Evolutionary conservation across 1,284 basidiomycete species (phyloP).

Genomic region (Trametes versicolor): DNA sequence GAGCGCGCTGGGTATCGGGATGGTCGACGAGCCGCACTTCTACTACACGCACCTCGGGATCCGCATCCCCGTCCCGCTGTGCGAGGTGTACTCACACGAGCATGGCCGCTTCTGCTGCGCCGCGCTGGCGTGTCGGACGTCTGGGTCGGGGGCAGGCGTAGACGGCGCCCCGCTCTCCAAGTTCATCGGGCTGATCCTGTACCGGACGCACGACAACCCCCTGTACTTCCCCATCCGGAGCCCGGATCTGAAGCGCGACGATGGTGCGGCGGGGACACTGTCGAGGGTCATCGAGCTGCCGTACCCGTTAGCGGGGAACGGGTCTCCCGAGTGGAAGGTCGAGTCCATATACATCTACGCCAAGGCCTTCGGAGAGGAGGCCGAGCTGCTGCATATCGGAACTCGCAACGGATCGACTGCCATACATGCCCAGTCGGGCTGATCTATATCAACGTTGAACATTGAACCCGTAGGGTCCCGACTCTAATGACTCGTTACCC

Average conservation of each 20-base stretch:
- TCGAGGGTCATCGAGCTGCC: background rate
- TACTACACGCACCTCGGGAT: conserved; percentile 21
- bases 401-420: too few relatives aligned
- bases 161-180: background rate
- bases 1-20: background rate
- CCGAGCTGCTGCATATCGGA: too few relatives aligned
- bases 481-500: too few relatives aligned
- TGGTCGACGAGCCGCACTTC: conserved; percentile 1
- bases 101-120: background rate
- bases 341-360: background rate
- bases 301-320: background rate
- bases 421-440: too few relatives aligned
- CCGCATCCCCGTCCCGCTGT: conserved; percentile 18
- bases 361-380: background rate
- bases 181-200: background rate
- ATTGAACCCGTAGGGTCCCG: too few relatives aligned
- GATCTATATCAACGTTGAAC: too few relatives aligned
- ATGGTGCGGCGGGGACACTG: background rate
- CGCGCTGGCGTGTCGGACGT: background rate
- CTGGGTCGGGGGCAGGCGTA: background rate
- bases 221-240: background rate
- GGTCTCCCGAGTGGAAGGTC: background rate
- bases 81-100: background rate
- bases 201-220: background rate
- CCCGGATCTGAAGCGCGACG: background rate